phyloP scores from a whole-genome alignment of 169 alveolate genomes.

The Eimeria sp. region DNA sequence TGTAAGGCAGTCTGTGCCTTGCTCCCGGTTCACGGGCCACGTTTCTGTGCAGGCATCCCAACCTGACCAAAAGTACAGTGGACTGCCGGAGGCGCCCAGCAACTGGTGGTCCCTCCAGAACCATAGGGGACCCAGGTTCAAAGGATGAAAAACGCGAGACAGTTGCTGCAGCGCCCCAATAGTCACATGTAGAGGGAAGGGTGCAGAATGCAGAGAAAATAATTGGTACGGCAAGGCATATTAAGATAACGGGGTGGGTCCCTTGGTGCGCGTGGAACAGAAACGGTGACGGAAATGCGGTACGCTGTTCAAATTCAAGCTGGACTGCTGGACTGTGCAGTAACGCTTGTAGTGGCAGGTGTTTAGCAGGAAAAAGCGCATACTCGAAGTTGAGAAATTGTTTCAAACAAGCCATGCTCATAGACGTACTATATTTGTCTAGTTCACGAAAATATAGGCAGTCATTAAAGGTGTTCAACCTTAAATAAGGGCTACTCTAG shows the following conservation, averaged over 20 bases:
- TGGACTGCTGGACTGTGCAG: background rate
- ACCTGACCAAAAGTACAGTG: background rate
- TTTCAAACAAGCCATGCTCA: background rate
- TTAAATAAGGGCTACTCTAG: no score
- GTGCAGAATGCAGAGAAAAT: no score
- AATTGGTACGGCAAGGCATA: background rate
- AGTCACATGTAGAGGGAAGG: no score
- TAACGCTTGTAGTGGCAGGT: background rate
- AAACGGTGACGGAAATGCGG: background rate
- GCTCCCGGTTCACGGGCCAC: background rate
- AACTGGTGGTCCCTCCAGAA: background rate
- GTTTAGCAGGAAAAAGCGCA: no score
- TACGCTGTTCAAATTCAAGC: background rate
- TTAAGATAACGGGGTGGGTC: background rate
- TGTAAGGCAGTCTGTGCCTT: background rate
- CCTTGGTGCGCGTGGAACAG: background rate
- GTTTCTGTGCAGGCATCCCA: background rate
- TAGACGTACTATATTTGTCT: background rate
- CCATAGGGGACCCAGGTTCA: background rate
- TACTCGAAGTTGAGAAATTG: background rate
- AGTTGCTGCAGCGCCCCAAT: background rate
- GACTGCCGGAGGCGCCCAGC: background rate
- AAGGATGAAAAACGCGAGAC: background rate
- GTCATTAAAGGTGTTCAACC: no score
- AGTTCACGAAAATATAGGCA: no score